These are phyloP conservation scores for Zostera marina DNA, from an alignment of 116 monocot genomes.

Conservation along the genomic window DNA sequence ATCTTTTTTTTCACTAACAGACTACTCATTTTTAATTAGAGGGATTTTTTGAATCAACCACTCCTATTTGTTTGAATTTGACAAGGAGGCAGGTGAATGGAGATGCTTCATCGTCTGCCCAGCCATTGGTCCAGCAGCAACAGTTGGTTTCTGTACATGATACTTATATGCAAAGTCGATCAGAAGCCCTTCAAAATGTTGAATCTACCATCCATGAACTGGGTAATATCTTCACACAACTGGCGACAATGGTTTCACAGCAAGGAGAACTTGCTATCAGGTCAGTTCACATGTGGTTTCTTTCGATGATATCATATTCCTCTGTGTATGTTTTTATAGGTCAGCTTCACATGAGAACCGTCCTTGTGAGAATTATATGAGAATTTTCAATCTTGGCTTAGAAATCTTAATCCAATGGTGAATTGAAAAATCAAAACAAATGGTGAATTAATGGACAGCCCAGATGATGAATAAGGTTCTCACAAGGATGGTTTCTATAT, in stretches of 20 bases:
- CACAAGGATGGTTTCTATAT: too few relatives aligned
- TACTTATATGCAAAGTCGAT: slow-evolving; percentile 84
- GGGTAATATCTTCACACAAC: slow-evolving; percentile 82
- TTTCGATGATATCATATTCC: too few relatives aligned
- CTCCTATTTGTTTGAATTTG: slow-evolving; percentile 1
- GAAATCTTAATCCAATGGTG: too few relatives aligned
- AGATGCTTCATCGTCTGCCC: slow-evolving; percentile 55
- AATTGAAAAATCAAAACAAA: too few relatives aligned
- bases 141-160: slow-evolving; percentile 66
- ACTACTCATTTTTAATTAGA: neutral
- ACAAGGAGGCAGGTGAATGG: slow-evolving; percentile 66
- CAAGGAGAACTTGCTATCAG: slow-evolving; percentile 91
- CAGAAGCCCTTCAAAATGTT: slow-evolving; percentile 95
- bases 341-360: too few relatives aligned
- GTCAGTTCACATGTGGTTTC: slow-evolving; percentile 13
- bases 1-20: neutral
- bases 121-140: slow-evolving; percentile 44
- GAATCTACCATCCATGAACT: slow-evolving; percentile 95
- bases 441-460: too few relatives aligned
- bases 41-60: neutral
- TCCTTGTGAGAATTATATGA: too few relatives aligned
- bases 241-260: slow-evolving; percentile 94
- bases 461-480: too few relatives aligned
- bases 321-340: too few relatives aligned
- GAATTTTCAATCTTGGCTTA: too few relatives aligned